Evolutionary conservation across 495 filamentous ascomycete genomes (phyloP).

Genomic region (Annulohypoxylon bovei): DNA sequence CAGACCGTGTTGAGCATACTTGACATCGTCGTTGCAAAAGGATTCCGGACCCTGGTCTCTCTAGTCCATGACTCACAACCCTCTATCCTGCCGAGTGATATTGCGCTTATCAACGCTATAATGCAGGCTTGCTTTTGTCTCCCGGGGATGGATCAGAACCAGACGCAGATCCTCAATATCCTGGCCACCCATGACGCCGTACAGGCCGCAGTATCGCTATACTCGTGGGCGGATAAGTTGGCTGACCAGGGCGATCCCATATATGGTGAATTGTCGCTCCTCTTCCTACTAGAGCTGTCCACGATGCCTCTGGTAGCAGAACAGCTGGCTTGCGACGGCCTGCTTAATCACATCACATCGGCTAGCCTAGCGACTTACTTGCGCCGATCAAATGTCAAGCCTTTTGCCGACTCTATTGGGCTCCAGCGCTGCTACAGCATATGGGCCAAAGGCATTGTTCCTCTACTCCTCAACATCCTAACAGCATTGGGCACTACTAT

Average conservation of each 20-base stretch:
- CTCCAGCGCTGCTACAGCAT: conserved; percentile 75
- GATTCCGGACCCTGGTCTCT: conserved; percentile 79
- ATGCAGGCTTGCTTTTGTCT: conserved; percentile 82
- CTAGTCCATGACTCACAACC: conserved; percentile 71
- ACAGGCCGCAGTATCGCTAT: conserved; percentile 86
- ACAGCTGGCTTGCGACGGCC: conserved; percentile 83
- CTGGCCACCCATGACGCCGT: conserved; percentile 72
- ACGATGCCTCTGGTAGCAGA: conserved; percentile 84
- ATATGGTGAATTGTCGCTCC: conserved; percentile 87
- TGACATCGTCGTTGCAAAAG: conserved; percentile 78
- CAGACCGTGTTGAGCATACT: conserved; percentile 76
- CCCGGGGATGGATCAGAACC: conserved; percentile 68
- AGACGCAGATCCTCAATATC: conserved; percentile 72
- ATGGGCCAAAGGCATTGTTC: conserved; percentile 88
- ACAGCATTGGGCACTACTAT: conserved; percentile 78
- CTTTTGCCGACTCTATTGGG: conserved; percentile 66
- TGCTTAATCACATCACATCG: conserved; percentile 79
- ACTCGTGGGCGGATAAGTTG: conserved; percentile 92
- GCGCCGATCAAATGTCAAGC: conserved; percentile 73
- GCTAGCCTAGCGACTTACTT: conserved; percentile 78
- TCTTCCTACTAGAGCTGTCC: conserved; percentile 89
- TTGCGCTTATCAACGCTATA: conserved; percentile 88
- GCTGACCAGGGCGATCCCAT: conserved; percentile 82
- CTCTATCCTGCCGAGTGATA: conserved; percentile 70
- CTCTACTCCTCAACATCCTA: conserved; percentile 89